phyloP scores from a whole-genome alignment of 495 filamentous ascomycete species.

The Aspergillus heteromorphus region DNA sequence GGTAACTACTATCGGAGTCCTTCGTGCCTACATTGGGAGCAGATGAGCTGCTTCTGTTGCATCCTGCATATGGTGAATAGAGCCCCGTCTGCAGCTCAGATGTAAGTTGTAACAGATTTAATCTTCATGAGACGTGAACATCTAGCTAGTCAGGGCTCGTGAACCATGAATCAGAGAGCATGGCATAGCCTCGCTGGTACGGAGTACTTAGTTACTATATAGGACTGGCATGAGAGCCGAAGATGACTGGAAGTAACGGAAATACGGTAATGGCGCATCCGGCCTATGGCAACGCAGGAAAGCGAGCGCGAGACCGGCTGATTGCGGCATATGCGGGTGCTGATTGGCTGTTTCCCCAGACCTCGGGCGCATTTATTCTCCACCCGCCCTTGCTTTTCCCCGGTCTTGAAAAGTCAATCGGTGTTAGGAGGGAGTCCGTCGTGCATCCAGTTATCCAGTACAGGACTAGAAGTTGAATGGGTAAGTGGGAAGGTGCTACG shows the following conservation, averaged over 20 bases:
- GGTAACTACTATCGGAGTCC: too few species aligned
- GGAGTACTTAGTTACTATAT: too few species aligned
- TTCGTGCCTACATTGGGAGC: too few species aligned
- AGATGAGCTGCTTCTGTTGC: neutral
- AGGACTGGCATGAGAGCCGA: too few species aligned
- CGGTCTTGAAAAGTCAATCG: slow-evolving; percentile 6
- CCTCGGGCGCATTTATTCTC: neutral
- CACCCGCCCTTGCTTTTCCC: slow-evolving; percentile 6
- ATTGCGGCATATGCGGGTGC: neutral
- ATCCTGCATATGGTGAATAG: neutral
- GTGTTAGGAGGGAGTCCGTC: neutral
- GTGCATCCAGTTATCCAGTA: too few species aligned
- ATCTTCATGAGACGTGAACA: too few species aligned
- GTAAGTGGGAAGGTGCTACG: too few species aligned
- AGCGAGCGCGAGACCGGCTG: neutral
- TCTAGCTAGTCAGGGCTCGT: neutral
- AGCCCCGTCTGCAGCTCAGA: neutral
- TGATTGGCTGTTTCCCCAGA: slow-evolving; percentile 10
- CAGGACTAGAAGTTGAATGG: too few species aligned
- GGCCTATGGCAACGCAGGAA: neutral
- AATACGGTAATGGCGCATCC: neutral
- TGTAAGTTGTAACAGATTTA: neutral
- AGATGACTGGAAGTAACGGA: too few species aligned
- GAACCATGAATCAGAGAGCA: neutral
- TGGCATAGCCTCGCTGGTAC: too few species aligned